Evolutionary conservation across 1,284 basidiomycete species (phyloP).

Genomic region (Xanthoconium separans): DNA sequence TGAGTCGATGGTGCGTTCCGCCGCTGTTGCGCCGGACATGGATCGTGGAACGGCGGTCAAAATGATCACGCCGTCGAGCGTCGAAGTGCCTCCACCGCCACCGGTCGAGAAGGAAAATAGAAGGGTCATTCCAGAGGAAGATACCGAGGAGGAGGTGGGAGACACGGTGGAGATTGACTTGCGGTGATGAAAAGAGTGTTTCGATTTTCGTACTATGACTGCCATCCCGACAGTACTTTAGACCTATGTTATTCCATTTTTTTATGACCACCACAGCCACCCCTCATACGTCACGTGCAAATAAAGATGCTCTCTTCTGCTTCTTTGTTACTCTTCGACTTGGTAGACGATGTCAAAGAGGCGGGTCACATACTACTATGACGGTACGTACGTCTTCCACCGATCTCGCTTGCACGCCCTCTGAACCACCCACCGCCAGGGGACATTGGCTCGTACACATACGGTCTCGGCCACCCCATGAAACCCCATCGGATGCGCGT

Average conservation of each 20-base stretch:
- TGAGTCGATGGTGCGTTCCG: not conserved
- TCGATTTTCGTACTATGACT: not conserved
- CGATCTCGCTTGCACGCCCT: not conserved
- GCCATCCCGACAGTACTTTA: slow-evolving; percentile 9
- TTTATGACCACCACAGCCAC: slow-evolving; percentile 12
- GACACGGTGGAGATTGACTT: slow-evolving; percentile 66
- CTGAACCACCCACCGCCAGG: slow-evolving; percentile 38
- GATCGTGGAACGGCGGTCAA: slow-evolving; percentile 29
- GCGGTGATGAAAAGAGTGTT: slow-evolving; percentile 14
- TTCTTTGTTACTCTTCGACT: no score
- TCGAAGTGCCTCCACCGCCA: slow-evolving; percentile 75
- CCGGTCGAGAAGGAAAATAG: slow-evolving; percentile 67
- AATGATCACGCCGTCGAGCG: slow-evolving; percentile 56
- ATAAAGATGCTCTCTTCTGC: not conserved
- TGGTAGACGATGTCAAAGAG: slow-evolving; percentile 50
- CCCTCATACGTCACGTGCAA: slow-evolving; percentile 16
- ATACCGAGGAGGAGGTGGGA: slow-evolving; percentile 67
- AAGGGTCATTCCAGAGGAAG: slow-evolving; percentile 41
- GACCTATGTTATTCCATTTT: slow-evolving; percentile 11
- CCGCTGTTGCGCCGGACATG: slow-evolving; percentile 1
- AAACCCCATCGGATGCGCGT: slow-evolving; percentile 93
- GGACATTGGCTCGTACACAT: slow-evolving; percentile 82
- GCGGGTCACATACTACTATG: slow-evolving; percentile 64
- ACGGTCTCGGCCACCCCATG: slow-evolving; percentile 90
- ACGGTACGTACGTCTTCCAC: slow-evolving; percentile 42